phyloP scores from a whole-genome alignment of 2,329 filamentous ascomycete species.

The Zymoseptoria tritici region DNA sequence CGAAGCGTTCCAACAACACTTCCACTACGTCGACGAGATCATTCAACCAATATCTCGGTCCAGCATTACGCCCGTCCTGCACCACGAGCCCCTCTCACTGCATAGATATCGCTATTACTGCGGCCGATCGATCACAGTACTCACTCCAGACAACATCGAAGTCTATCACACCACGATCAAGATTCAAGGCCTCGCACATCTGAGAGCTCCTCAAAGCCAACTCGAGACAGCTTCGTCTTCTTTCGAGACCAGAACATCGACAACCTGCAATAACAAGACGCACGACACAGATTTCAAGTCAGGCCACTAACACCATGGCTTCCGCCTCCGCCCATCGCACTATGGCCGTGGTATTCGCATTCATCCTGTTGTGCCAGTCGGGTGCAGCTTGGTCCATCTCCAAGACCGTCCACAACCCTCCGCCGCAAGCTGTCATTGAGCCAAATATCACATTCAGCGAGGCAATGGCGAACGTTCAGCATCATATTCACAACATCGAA shows the following conservation, averaged over 20 bases:
- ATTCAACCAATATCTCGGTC: neutral
- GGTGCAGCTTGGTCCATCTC: neutral
- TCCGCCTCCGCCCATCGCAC: neutral
- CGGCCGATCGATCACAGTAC: neutral
- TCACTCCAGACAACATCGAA: neutral
- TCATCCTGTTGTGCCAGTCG: neutral
- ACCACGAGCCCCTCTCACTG: neutral
- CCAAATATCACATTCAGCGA: conserved; percentile 1
- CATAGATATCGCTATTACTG: neutral
- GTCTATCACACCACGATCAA: neutral
- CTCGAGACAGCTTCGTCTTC: neutral
- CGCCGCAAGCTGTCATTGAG: neutral
- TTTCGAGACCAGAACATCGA: neutral
- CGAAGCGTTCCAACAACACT: conserved; percentile 7
- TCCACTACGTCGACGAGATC: neutral
- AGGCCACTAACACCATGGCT: neutral
- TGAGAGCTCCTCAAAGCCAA: neutral
- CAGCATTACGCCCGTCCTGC: neutral
- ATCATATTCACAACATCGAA: conserved; percentile 39
- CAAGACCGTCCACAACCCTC: neutral
- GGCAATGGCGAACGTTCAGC: conserved; percentile 30
- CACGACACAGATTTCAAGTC: neutral
- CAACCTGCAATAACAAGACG: neutral
- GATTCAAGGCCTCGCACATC: neutral
- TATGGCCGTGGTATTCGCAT: neutral